These are phyloP conservation scores for Sphagnum tenellum DNA, from an alignment of 225 moss, liverwort and hornwort genomes.

Conservation along the genomic window DNA sequence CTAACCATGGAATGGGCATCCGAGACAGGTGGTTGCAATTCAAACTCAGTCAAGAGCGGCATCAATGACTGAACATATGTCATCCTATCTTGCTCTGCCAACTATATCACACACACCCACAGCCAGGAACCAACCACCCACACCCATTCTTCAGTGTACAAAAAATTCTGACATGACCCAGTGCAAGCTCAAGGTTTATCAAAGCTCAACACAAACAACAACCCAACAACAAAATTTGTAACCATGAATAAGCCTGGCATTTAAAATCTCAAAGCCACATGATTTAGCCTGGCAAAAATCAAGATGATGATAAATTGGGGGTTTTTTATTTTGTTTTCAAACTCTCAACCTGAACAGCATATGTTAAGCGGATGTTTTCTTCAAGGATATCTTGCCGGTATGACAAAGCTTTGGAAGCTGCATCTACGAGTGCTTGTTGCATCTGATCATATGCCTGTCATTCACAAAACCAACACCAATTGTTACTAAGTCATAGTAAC, in stretches of 20 bases:
- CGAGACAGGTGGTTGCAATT: conserved; percentile 81
- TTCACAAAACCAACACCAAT: conserved; percentile 6
- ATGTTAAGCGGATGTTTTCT: conserved; percentile 93
- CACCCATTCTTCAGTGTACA: no score
- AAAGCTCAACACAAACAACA: no score
- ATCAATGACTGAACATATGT: conserved; percentile 79
- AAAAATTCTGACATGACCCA: no score
- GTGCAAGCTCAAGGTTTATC: no score
- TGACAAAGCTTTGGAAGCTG: conserved; percentile 91
- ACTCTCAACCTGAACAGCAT: conserved; percentile 65
- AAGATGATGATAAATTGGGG: no score
- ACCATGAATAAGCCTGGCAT: no score
- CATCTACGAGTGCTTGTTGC: conserved; percentile 93
- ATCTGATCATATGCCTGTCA: conserved; percentile 93
- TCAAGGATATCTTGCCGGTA: conserved; percentile 93
- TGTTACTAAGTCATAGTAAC: no score
- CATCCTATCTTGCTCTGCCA: conserved; percentile 85
- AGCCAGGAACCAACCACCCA: no score
- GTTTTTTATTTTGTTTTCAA: no score
- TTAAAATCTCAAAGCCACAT: no score
- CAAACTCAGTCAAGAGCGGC: conserved; percentile 87
- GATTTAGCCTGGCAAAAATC: no score
- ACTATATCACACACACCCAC: conserved; percentile 21
- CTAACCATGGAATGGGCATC: conserved; percentile 99
- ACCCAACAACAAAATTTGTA: no score